Conservation (phyloP, 164 flowering plant species). For the Taxillus chinensis region DNA sequence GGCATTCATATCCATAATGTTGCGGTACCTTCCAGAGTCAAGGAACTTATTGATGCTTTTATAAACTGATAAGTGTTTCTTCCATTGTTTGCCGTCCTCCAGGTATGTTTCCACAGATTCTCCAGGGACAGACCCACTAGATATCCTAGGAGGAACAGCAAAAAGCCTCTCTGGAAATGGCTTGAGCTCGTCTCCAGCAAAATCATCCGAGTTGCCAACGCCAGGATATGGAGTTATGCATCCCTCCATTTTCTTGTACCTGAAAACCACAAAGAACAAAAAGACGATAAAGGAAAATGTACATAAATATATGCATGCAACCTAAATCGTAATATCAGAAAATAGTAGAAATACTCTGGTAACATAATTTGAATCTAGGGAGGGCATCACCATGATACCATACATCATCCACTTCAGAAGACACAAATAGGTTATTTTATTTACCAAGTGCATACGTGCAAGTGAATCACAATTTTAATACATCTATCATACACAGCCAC, state of each 20-base stretch:
- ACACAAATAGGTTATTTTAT: too few relatives aligned
- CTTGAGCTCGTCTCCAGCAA: conserved; percentile 78
- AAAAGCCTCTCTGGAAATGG: conserved; percentile 86
- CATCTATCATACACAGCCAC: too few relatives aligned
- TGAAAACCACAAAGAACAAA: conserved; percentile 7
- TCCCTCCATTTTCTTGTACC: conserved; percentile 80
- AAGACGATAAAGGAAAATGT: too few relatives aligned
- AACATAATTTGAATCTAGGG: too few relatives aligned
- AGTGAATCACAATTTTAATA: too few relatives aligned
- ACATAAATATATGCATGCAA: too few relatives aligned
- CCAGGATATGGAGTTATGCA: conserved; percentile 90
- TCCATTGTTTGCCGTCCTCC: conserved; percentile 75
- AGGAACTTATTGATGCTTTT: conserved; percentile 36
- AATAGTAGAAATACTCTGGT: too few relatives aligned
- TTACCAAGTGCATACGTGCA: too few relatives aligned
- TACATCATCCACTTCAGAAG: too few relatives aligned
- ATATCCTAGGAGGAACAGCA: conserved; percentile 78
- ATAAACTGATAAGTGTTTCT: conserved; percentile 54
- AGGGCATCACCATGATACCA: too few relatives aligned
- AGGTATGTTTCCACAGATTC: conserved; percentile 45
- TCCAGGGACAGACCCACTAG: conserved; percentile 54
- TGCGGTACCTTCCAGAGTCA: conserved; percentile 52
- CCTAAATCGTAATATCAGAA: too few relatives aligned
- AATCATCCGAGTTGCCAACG: conserved; percentile 49
- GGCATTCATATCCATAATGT: conserved; percentile 97